Evolutionary conservation across 2,329 filamentous ascomycete species (phyloP).

Genomic region (Hymenoscyphus fructigenus): DNA sequence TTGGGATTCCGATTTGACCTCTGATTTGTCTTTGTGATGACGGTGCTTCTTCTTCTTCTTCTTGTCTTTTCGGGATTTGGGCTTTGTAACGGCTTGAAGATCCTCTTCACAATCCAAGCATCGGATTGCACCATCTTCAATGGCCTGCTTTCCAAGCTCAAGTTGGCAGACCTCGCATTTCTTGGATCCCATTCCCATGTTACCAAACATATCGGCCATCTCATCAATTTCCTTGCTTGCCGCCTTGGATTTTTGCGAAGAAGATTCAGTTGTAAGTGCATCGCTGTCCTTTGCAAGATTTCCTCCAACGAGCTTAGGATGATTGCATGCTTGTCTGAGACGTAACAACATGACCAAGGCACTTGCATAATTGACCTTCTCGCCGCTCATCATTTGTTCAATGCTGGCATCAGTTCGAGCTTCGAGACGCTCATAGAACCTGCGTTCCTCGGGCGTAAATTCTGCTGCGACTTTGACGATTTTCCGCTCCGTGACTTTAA

Average conservation of each 20-base stretch:
- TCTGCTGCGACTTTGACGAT: conserved; percentile 77
- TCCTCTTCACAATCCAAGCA: conserved; percentile 75
- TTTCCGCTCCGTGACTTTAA: conserved; percentile 90
- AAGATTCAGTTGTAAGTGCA: conserved; percentile 64
- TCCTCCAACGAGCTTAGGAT: conserved; percentile 81
- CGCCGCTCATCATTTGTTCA: conserved; percentile 81
- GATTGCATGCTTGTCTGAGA: conserved; percentile 90
- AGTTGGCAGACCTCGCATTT: conserved; percentile 38
- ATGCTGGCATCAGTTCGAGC: conserved; percentile 82
- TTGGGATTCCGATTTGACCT: conserved; percentile 33
- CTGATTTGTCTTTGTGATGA: conserved; percentile 12
- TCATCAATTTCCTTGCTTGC: conserved; percentile 66
- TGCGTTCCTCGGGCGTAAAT: conserved; percentile 76
- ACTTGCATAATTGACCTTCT: conserved; percentile 84
- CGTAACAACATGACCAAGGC: conserved; percentile 90
- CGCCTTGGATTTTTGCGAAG: conserved; percentile 44
- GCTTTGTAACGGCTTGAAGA: conserved; percentile 46
- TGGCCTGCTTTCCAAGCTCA: conserved; percentile 32
- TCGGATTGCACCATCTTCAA: conserved; percentile 48
- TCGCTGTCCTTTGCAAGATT: conserved; percentile 88
- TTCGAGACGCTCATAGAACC: conserved; percentile 83
- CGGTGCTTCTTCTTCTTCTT: conserved; percentile 40
- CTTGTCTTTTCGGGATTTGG: conserved; percentile 40
- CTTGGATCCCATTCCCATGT: conserved; percentile 55
- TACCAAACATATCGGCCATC: conserved; percentile 82